Conservation (phyloP, 129 eudicot genomes). For the Lonicera japonica region DNA sequence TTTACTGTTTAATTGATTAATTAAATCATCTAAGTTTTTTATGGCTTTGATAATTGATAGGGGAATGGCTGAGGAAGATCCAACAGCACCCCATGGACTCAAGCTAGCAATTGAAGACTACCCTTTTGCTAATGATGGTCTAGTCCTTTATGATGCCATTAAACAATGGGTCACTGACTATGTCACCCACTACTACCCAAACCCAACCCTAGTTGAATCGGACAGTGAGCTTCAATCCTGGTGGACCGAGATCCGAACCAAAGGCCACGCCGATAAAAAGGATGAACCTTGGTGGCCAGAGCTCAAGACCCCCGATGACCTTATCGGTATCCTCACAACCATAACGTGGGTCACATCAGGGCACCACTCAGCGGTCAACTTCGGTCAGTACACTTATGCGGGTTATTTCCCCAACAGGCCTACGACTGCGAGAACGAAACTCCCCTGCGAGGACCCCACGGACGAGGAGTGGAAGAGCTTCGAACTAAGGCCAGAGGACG, state of each 20-base stretch:
- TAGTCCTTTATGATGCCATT: constrained; percentile 64
- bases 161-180: constrained; percentile 74
- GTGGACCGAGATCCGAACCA: constrained; percentile 75
- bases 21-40: no score
- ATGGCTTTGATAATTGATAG: constrained; percentile 12
- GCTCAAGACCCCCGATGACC: constrained; percentile 49
- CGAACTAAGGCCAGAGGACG: constrained; percentile 45
- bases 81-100: constrained; percentile 67
- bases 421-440: constrained; percentile 54
- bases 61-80: constrained; percentile 85
- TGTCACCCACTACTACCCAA: constrained; percentile 54
- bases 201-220: constrained; percentile 24
- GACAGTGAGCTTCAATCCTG: constrained; percentile 77
- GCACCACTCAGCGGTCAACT: constrained; percentile 90
- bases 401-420: constrained; percentile 84
- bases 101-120: constrained; percentile 72
- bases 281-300: constrained; percentile 94
- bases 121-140: constrained; percentile 80
- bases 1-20: no score
- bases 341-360: constrained; percentile 84
- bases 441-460: constrained; percentile 75
- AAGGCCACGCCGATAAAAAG: constrained; percentile 79
- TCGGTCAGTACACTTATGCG: constrained; percentile 74
- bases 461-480: constrained; percentile 47
- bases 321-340: constrained; percentile 48